Evolutionary conservation across 2,329 filamentous ascomycete genomes (phyloP), one percentile per base, ranked within the genome.

Genomic region (Aspergillus chevalieri): DNA sequence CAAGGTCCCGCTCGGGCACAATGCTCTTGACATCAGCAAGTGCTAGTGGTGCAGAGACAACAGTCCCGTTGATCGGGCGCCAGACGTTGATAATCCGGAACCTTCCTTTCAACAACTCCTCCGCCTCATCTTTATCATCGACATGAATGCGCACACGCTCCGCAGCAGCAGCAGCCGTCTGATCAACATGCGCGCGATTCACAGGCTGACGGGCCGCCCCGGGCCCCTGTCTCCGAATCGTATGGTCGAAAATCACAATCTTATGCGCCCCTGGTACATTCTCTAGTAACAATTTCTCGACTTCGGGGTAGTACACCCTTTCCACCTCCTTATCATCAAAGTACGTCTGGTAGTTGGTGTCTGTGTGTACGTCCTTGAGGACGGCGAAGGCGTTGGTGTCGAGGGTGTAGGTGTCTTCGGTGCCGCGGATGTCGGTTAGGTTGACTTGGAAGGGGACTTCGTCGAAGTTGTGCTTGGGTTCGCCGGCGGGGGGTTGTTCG

Each of bases 71-170:
- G 15, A 85, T 66, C 0, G 84, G 83, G 0, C 87, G 78, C 90
- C 90, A 95, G 44, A 95, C 85, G 58, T 95, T 95, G 66, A 95
- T 81, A 62, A 95, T 88, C 52, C 89, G 81, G 68, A 89, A 90
- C 2, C 89, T 82, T 2, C 79, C 81, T 51, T 76, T 65, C 1
- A 92, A 78, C 0, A 92, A 73, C 48, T 69, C 62, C 3, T 85
- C 83, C 0, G 87, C 86, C 53, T 90, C 86, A 8, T 78, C 78
- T 0, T 67, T 46, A n/a, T 69, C 71, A 1, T 80, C 71, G 48
- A 89, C 74, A 66, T 91, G 88, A 1, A 78, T 73, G 12, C 74
- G 73, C 2, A 95, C 86, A 44, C 89, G 85, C 65, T 80, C 76
- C 8, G 72, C 77, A 0, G 86, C 83, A 0, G 86, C 85, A 14